These are phyloP conservation scores for Stylonectria norvegica DNA, from an alignment of 2,329 filamentous ascomycete genomes.

Conservation along the genomic window DNA sequence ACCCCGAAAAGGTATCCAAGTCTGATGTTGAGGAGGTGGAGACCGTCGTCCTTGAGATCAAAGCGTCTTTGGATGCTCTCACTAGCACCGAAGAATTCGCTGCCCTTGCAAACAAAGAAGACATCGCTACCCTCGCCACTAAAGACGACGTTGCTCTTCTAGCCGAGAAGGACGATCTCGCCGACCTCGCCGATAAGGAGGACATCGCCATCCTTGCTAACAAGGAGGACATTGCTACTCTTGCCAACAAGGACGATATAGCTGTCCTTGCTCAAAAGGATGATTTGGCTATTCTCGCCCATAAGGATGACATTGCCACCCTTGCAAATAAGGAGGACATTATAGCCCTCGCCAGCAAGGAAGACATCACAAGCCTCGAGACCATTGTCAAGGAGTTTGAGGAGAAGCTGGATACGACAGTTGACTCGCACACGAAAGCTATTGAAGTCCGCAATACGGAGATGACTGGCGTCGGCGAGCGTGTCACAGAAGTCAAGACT, in stretches of 20 bases:
- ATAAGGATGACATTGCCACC: too few relatives aligned
- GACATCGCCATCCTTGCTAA: too few relatives aligned
- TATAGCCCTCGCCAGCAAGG: conserved; percentile 68
- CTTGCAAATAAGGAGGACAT: conserved; percentile 65
- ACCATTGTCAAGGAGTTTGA: conserved; percentile 69
- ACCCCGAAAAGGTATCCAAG: conserved; percentile 69
- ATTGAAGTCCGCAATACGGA: conserved; percentile 83
- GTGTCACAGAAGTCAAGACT: conserved; percentile 73
- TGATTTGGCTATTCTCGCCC: too few relatives aligned
- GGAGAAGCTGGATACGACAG: conserved; percentile 63
- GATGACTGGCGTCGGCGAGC: conserved; percentile 72
- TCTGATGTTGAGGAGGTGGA: conserved; percentile 79
- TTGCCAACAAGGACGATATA: too few relatives aligned
- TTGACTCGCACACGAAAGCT: conserved; percentile 71
- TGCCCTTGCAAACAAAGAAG: conserved; percentile 70
- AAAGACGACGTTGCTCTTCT: too few relatives aligned
- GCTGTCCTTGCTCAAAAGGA: too few relatives aligned
- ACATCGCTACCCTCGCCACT: conserved; percentile 61
- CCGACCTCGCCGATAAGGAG: too few relatives aligned
- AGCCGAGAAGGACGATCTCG: too few relatives aligned
- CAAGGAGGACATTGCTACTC: too few relatives aligned
- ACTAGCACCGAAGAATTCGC: conserved; percentile 64
- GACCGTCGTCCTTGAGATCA: conserved; percentile 79
- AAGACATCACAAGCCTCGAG: conserved; percentile 64
- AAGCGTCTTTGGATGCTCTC: conserved; percentile 71